phyloP scores from a whole-genome alignment of 148 eudicot species.

The Chenopodium suecicum region DNA sequence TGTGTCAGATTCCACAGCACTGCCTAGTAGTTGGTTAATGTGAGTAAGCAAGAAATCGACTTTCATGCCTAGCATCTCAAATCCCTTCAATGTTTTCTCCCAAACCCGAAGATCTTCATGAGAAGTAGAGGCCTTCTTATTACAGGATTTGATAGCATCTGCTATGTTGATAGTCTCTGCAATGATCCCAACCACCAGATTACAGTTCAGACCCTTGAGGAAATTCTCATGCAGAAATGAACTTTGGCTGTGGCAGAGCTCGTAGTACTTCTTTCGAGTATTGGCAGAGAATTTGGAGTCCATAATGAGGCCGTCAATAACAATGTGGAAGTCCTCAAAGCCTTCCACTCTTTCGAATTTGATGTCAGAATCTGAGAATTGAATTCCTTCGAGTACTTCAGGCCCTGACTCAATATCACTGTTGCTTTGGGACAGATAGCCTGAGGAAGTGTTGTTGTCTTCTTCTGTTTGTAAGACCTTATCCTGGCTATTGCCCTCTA shows the following conservation, averaged over 20 bases:
- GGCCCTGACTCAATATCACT: constrained; percentile 18
- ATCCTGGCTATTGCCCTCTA: constrained; percentile 6
- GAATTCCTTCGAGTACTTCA: constrained; percentile 30
- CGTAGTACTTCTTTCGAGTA: constrained; percentile 44
- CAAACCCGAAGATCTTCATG: constrained; percentile 33
- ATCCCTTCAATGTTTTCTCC: constrained; percentile 50
- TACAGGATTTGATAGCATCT: constrained; percentile 48
- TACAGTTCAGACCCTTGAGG: constrained; percentile 33
- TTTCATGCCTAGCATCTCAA: constrained; percentile 49
- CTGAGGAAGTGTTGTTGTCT: not conserved
- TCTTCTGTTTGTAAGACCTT: constrained; percentile 23
- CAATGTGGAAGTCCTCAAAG: constrained; percentile 38
- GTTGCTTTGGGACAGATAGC: constrained; percentile 3
- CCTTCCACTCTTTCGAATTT: constrained; percentile 11
- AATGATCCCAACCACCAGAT: constrained; percentile 44
- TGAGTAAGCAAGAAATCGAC: constrained; percentile 40
- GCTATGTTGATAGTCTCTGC: constrained; percentile 47
- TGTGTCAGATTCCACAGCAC: constrained; percentile 11
- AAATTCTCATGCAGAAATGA: constrained; percentile 43
- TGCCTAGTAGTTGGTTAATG: constrained; percentile 26
- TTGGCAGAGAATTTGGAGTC: constrained; percentile 41
- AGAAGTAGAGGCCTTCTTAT: constrained; percentile 12
- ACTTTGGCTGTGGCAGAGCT: constrained; percentile 45
- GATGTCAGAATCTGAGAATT: constrained; percentile 27
- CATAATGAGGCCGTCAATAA: constrained; percentile 34